Evolutionary conservation across 2,329 filamentous ascomycete species (phyloP), one percentile per base, ranked within the genome.

Genomic region (Nigrospora sphaerica): DNA sequence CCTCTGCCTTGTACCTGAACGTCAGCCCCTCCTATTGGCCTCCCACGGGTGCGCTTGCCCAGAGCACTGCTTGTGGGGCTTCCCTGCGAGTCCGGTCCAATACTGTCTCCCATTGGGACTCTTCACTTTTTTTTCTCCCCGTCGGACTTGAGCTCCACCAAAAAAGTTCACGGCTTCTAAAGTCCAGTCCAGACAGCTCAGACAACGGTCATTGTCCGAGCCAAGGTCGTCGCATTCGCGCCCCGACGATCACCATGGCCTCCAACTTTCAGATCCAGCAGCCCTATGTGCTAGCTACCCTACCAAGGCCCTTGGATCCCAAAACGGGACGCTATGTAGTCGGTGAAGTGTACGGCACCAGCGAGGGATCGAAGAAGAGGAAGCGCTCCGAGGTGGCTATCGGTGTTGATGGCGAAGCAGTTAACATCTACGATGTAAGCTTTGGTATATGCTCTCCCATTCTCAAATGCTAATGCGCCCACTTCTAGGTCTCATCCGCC

Each of bases 301-400:
- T 85, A 39, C 80, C 81, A 12, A 68, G 73, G 37, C 79, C 80
- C 3, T 69, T 83, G 42, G 77, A 81, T 52, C 67, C 63, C 3
- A 57, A 61, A 6, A 66, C 64, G 53, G 73, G 69, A 46, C 70
- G 66, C 47, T 81, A 78, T 61, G 73, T 75, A 34, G 75, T 81
- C 12, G 73, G 78, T 52, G 78, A 83, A 51, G 79, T 85, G 34
- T 80, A 75, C 55, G 79, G 80, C 51, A 77, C 78, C 60, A 70
- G 72, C 53, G 69, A 75, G 43, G 76, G 74, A 18, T 72, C 72
- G 32, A 80, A 76, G 65, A 82, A 78, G 65, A 73, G 77, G 55
- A 82, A 82, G 66, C 75, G 81, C 55, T 72, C 81, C 11, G 81
- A 85, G 57, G 61, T 85, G 41, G 76, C 74, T 11, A 77, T 85